A percentile compares a stretch with the other conserved stretches of the same genome.
phyloP scores from a whole-genome alignment of 2,329 filamentous ascomycete genomes.

The Neurospora sp. region DNA sequence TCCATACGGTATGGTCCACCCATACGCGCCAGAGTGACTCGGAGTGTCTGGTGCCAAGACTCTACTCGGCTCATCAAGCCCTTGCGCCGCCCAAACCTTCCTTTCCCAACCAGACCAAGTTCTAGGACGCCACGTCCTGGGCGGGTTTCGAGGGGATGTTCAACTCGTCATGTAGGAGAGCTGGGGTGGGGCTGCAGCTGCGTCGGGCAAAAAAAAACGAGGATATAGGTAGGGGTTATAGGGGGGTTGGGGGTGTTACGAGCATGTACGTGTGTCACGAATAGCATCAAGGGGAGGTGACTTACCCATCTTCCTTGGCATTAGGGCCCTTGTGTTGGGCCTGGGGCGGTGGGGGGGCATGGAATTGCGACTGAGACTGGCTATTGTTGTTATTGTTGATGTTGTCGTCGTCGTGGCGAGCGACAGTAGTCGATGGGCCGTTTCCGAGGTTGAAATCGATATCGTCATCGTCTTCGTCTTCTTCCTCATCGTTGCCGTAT shows the following conservation, averaged over 20 bases:
- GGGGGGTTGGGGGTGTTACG: not conserved
- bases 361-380: conserved; percentile 17
- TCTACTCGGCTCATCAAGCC: not conserved
- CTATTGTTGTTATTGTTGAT: conserved; percentile 10
- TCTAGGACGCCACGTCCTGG: not conserved
- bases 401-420: conserved; percentile 16
- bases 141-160: not conserved
- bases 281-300: conserved; percentile 18
- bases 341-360: conserved; percentile 21
- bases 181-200: not conserved
- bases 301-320: conserved; percentile 91
- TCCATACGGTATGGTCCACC: not conserved
- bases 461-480: conserved; percentile 42
- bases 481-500: conserved; percentile 30
- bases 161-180: not conserved
- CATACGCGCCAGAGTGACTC: not conserved
- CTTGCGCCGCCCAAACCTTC: not conserved
- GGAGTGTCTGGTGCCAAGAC: not conserved
- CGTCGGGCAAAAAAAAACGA: not conserved
- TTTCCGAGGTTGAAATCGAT: conserved; percentile 44
- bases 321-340: conserved; percentile 43
- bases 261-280: not conserved
- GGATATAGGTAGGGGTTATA: not conserved
- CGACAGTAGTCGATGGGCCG: conserved; percentile 19
- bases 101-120: not conserved